These are phyloP conservation scores for Setaria viridis DNA, from an alignment of 202 grass and related monocot genomes.

Conservation along the genomic window DNA sequence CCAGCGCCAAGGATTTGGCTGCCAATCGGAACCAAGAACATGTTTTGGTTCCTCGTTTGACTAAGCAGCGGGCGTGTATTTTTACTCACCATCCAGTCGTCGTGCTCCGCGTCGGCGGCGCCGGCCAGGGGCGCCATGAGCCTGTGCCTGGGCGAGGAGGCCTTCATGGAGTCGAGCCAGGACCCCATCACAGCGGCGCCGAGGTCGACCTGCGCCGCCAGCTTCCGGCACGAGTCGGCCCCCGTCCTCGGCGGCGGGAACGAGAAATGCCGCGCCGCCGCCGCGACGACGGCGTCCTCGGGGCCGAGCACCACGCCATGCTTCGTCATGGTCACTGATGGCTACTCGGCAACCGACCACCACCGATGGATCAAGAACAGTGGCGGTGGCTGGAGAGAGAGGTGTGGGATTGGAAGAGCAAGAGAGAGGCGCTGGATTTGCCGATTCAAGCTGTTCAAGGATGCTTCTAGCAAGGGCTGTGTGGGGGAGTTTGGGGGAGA, in stretches of 20 bases:
- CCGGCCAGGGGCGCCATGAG: constrained; percentile 18
- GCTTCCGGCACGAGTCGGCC: constrained; percentile 44
- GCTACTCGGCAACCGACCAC: not conserved
- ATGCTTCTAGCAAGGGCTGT: constrained; percentile 14
- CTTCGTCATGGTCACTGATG: constrained; percentile 51
- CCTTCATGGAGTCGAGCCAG: constrained; percentile 73
- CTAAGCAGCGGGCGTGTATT: too few relatives aligned
- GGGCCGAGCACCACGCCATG: constrained; percentile 37
- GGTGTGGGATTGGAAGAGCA: too few relatives aligned
- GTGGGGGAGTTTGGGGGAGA: constrained; percentile 3
- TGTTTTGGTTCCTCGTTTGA: too few relatives aligned
- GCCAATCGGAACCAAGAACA: not conserved
- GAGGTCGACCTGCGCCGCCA: constrained; percentile 53
- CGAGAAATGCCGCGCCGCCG: constrained; percentile 42
- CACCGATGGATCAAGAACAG: not conserved
- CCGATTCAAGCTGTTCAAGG: not conserved
- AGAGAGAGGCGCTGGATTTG: not conserved
- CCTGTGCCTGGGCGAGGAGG: constrained; percentile 59
- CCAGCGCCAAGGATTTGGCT: not conserved
- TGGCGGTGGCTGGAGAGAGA: not conserved
- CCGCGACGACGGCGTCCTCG: constrained; percentile 34
- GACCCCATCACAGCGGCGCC: constrained; percentile 37
- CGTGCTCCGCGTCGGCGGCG: constrained; percentile 22
- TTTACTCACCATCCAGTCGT: constrained; percentile 56
- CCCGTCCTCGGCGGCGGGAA: constrained; percentile 48